These are phyloP conservation scores for Elongisporangium anandrum DNA, from an alignment of 352 stramenopile species.

Conservation along the genomic window DNA sequence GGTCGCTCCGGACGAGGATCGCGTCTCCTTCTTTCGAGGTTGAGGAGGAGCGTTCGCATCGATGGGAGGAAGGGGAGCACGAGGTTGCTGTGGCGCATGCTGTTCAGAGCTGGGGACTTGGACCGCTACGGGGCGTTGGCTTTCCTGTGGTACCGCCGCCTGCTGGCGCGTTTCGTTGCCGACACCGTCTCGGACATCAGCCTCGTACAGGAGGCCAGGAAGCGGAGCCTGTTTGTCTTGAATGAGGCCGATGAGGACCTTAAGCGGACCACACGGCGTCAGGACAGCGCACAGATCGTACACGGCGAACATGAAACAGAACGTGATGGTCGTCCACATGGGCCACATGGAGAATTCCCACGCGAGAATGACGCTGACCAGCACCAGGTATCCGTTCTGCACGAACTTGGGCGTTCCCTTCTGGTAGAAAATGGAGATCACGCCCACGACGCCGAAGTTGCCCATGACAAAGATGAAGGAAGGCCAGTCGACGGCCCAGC, in stretches of 20 bases:
- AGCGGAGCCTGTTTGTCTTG: constrained; percentile 88
- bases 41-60: constrained; percentile 23
- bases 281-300: constrained; percentile 99
- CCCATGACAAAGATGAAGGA: constrained; percentile 87
- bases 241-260: constrained; percentile 90
- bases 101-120: constrained; percentile 1
- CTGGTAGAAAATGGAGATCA: constrained; percentile 90
- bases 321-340: constrained; percentile 86
- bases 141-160: neutral
- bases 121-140: constrained; percentile 3
- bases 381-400: constrained; percentile 93
- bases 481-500: constrained; percentile 70
- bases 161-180: constrained; percentile 32
- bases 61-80: constrained; percentile 1
- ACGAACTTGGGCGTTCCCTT: constrained; percentile 81
- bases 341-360: constrained; percentile 97
- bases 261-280: constrained; percentile 96
- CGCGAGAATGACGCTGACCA: constrained; percentile 95
- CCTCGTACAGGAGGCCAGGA: constrained; percentile 96
- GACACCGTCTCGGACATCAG: constrained; percentile 76
- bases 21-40: neutral
- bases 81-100: constrained; percentile 7
- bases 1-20: neutral
- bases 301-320: constrained; percentile 94
- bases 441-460: constrained; percentile 88